Evolutionary conservation across 495 filamentous ascomycete genomes (phyloP).

Genomic region (Aspergillus baeticus): DNA sequence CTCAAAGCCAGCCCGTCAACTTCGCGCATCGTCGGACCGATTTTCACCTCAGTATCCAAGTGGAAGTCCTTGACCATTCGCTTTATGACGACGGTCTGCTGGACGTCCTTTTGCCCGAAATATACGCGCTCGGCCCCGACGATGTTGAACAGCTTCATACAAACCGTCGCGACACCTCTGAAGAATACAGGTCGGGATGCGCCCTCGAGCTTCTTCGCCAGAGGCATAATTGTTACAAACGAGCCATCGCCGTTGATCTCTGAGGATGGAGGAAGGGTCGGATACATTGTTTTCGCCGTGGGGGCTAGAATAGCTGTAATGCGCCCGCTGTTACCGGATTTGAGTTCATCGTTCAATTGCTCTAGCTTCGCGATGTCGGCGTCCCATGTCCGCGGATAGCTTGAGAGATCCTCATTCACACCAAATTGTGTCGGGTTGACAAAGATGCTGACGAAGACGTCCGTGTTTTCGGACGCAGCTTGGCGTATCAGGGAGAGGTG

Average conservation of each 20-base stretch:
- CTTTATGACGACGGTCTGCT: slow-evolving; percentile 89
- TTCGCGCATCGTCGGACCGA: slow-evolving; percentile 76
- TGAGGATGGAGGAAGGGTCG: slow-evolving; percentile 76
- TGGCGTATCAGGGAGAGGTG: slow-evolving; percentile 85
- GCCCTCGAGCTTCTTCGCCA: slow-evolving; percentile 79
- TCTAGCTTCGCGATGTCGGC: slow-evolving; percentile 66
- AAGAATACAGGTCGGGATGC: slow-evolving; percentile 91
- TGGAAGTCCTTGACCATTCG: slow-evolving; percentile 87
- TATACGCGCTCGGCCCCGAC: slow-evolving; percentile 85
- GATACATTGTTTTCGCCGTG: slow-evolving; percentile 82
- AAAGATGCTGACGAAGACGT: slow-evolving; percentile 86
- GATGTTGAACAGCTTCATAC: slow-evolving; percentile 96
- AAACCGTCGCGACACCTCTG: slow-evolving; percentile 91
- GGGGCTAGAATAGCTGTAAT: slow-evolving; percentile 86
- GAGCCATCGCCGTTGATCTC: slow-evolving; percentile 74
- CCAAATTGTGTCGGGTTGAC: slow-evolving; percentile 98
- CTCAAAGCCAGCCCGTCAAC: slow-evolving; percentile 88
- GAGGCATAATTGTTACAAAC: slow-evolving; percentile 89
- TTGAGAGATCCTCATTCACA: slow-evolving; percentile 78
- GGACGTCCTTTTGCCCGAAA: slow-evolving; percentile 97
- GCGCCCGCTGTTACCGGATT: slow-evolving; percentile 51
- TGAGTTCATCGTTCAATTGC: slow-evolving; percentile 66
- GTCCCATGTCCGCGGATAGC: slow-evolving; percentile 90
- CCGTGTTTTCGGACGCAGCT: slow-evolving; percentile 79
- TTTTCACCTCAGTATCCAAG: slow-evolving; percentile 69